Conservation (phyloP, 495 filamentous ascomycete species). For the Parmelia sp. region DNA sequence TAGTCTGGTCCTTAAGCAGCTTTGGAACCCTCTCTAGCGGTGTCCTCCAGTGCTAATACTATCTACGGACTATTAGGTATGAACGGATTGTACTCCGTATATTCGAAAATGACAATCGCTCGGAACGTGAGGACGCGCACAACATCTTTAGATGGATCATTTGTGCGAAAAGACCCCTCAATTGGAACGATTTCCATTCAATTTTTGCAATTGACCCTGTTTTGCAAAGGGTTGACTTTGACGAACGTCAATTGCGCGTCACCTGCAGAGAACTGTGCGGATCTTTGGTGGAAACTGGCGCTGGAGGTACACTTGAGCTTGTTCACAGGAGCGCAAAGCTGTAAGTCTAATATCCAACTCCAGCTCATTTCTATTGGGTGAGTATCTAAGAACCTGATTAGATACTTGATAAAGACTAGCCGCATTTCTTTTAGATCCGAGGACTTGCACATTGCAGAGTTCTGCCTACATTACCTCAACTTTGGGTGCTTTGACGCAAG, state of each 20-base stretch:
- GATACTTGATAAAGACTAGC: not conserved
- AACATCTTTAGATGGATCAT: constrained; percentile 7
- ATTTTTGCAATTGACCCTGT: not conserved
- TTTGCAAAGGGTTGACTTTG: not conserved
- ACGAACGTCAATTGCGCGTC: not conserved
- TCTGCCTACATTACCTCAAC: not conserved
- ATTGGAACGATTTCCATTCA: constrained; percentile 7
- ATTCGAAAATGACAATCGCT: not conserved
- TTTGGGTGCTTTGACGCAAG: not conserved
- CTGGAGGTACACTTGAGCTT: not conserved
- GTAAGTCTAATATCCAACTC: not conserved
- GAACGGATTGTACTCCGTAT: not conserved
- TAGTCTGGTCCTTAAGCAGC: not conserved
- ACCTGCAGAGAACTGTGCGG: not conserved
- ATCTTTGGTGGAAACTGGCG: not conserved
- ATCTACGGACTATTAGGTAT: not conserved
- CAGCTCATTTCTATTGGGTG: not conserved
- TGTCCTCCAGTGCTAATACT: not conserved
- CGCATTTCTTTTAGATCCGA: not conserved
- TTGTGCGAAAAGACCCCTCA: constrained; percentile 10
- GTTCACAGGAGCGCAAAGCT: not conserved
- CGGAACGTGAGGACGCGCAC: not conserved
- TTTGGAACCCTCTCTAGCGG: too few relatives aligned
- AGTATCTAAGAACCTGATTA: not conserved
- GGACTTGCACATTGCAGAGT: not conserved